A percentile compares a stretch with the other conserved stretches of the same genome.
These are phyloP conservation scores for Solanum sejunctum DNA, from an alignment of 257 asterid species.

Conservation along the genomic window DNA sequence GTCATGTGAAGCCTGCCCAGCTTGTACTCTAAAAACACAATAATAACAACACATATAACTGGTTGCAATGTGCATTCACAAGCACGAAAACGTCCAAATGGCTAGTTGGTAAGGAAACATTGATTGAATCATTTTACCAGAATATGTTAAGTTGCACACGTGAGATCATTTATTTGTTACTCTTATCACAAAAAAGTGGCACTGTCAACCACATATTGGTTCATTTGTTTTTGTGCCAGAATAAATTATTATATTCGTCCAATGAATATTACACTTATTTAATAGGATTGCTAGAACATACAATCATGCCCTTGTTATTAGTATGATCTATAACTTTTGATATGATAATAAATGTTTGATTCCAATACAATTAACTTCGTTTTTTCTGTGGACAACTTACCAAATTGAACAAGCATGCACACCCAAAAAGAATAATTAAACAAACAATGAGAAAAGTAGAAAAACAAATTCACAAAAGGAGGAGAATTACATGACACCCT, in stretches of 20 bases:
- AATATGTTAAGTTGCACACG: conserved; percentile 15
- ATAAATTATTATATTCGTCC: neutral
- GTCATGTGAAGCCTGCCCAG: conserved; percentile 11
- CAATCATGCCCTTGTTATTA: neutral
- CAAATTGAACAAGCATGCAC: neutral
- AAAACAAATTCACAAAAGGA: neutral
- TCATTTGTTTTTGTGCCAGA: neutral
- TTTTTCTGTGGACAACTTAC: neutral
- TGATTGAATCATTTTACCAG: neutral
- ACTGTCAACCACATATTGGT: neutral
- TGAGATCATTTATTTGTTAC: conserved; percentile 8
- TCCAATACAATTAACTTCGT: neutral
- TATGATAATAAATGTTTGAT: neutral
- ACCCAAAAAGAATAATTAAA: neutral
- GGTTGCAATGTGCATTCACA: neutral
- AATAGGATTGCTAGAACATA: neutral
- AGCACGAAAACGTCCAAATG: conserved; percentile 14
- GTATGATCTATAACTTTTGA: neutral
- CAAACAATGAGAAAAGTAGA: neutral
- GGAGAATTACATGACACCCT: neutral
- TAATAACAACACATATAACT: neutral
- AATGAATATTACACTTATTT: neutral
- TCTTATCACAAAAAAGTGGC: neutral
- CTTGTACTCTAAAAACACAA: neutral
- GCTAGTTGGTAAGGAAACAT: conserved; percentile 60